Base-by-base conservation (phyloP, 257 asterid genomes). In the Fraxinus cuspidata region DNA sequence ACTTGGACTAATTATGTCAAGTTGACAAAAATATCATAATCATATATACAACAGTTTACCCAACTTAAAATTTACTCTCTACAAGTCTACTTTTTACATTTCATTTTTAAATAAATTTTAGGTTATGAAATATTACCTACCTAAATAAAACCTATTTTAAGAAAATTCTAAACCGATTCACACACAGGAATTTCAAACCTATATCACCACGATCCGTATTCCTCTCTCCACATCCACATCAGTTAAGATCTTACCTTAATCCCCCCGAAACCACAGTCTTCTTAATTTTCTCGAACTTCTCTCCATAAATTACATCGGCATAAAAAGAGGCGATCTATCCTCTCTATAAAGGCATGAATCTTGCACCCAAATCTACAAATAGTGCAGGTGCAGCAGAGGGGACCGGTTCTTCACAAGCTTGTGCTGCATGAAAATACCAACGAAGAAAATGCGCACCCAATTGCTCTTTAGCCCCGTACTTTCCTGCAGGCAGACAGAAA, bases 351-450 rank as follows among this genome's bases (percentile, higher is more conserved):
- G 32, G 34, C 58, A 77, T 77, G 80, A 32, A 71, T 34, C 15
- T 42, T 2, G 18, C 51, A 11, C 18, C 51, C 18, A 12, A 42
- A 42, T 42, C 27, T 21, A 4, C 66, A 58, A 23, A 58, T 58
- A 23, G 2, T 8, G 28, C 65, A 56, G 28, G 0, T 21, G 28
- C 65, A 56, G 65, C 10, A 18, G 65, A 56, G 11, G 65, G 68
- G 13, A 16, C 16, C 12, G 2, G 3, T 63, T 23, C 69, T 27
- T 3, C 19, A 0, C 76, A 74, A 31, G 89, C 96, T 0, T 88
- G 95, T 78, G 91, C 95, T 2, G 91, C 86, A 16, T 88, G 95
- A 87, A 88, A 85, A 71, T 80, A 85, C 74, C 91, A 81, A 31
- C 87, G 96, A 1, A 73, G 89, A 21, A 83, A 70, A 73, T 88